A percentile compares a stretch with the other conserved stretches of the same genome.
These are phyloP conservation scores for Quercus agrifolia DNA, from an alignment of 306 rosid genomes.

Conservation along the genomic window DNA sequence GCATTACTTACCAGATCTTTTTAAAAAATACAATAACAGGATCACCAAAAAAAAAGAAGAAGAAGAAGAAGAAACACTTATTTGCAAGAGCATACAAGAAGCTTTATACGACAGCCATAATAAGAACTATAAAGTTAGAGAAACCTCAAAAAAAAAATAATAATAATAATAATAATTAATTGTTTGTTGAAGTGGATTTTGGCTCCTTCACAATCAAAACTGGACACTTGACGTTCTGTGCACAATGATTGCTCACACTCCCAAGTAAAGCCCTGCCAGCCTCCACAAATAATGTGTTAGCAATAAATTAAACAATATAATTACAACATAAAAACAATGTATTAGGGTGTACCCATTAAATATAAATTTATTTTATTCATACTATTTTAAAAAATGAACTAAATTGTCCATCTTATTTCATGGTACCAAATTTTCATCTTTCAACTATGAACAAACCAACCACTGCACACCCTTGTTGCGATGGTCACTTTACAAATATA, in stretches of 20 bases:
- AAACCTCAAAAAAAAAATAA: neutral
- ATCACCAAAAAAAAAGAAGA: neutral
- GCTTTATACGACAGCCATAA: neutral
- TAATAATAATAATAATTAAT: neutral
- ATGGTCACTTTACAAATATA: too few species aligned
- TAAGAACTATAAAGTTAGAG: too few species aligned
- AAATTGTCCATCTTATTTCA: too few species aligned
- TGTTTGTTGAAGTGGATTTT: constrained; percentile 25
- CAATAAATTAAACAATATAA: too few species aligned
- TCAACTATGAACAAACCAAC: too few species aligned
- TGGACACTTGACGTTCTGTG: constrained; percentile 77
- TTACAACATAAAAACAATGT: neutral
- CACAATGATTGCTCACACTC: constrained; percentile 88
- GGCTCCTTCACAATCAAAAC: constrained; percentile 88
- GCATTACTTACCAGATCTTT: neutral
- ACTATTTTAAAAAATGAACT: too few species aligned
- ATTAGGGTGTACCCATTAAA: neutral
- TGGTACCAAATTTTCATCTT: too few species aligned
- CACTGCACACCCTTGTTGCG: too few species aligned
- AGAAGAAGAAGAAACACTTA: too few species aligned
- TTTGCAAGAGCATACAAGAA: neutral
- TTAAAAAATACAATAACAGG: too few species aligned
- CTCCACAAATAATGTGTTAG: neutral
- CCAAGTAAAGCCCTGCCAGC: constrained; percentile 78
- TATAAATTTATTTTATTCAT: too few species aligned